Percentiles rank a stretch among this genome's conserved stretches.
Evolutionary conservation across 208 protist genomes (phyloP).

Genomic region (Crithidia expoeki): DNA sequence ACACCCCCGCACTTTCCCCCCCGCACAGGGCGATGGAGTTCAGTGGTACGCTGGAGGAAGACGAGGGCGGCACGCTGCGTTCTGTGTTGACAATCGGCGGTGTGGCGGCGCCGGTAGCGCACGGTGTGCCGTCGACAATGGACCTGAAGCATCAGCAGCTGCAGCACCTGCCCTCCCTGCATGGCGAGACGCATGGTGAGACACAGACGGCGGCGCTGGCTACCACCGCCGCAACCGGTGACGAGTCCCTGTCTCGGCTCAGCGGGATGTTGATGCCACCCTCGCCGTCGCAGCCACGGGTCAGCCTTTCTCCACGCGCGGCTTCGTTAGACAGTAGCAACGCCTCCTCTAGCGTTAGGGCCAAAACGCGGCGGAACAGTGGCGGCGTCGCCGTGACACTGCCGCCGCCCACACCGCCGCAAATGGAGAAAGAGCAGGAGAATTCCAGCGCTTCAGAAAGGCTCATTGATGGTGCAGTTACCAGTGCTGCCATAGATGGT

Average conservation of each 20-base stretch:
- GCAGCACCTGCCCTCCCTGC: background rate
- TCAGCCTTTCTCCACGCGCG: conserved; percentile 6
- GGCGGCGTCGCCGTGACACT: background rate
- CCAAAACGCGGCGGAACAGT: background rate
- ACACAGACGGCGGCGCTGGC: conserved; percentile 20
- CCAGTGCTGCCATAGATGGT: background rate
- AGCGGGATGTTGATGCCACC: conserved; percentile 31
- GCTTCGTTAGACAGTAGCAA: conserved; percentile 8
- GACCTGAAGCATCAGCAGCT: conserved; percentile 17
- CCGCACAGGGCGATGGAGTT: background rate
- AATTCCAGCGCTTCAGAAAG: background rate
- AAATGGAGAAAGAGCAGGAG: background rate
- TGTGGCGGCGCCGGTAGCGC: background rate
- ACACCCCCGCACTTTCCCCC: background rate
- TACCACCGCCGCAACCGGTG: conserved; percentile 12
- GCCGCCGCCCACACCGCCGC: background rate
- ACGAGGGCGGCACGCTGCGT: conserved; percentile 11
- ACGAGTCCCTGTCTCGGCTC: conserved; percentile 13
- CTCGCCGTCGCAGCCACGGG: conserved; percentile 31
- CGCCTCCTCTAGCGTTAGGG: background rate
- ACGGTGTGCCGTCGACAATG: background rate
- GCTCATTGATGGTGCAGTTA: too few species aligned
- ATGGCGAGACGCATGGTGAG: conserved; percentile 22
- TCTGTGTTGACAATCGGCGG: background rate
- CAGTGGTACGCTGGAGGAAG: conserved; percentile 22